Evolutionary conservation across 179 eudicot species (phyloP).

Genomic region (Carnegiea gigantea): DNA sequence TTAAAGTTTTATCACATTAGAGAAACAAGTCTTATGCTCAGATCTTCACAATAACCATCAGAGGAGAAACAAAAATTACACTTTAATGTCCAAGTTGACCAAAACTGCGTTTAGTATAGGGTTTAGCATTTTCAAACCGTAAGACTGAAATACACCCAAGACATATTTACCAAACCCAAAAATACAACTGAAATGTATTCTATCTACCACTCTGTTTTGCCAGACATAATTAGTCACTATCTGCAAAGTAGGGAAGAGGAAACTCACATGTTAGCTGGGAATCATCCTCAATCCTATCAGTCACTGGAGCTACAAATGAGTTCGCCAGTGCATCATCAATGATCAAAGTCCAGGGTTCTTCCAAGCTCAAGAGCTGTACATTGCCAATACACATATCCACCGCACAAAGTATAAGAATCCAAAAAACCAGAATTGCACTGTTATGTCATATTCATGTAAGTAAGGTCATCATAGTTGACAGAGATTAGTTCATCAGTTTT

Average conservation of each 20-base stretch:
- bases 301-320: constrained; percentile 83
- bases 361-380: constrained; percentile 68
- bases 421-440: not conserved
- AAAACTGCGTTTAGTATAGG: too few relatives aligned
- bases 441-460: not conserved
- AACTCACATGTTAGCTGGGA: constrained; percentile 72
- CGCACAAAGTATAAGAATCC: not conserved
- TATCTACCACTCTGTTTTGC: not conserved
- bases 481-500: not conserved
- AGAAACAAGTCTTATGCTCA: too few relatives aligned
- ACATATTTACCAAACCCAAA: not conserved
- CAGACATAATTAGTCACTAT: not conserved
- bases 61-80: not conserved
- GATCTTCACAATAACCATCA: not conserved
- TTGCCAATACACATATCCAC: constrained; percentile 14
- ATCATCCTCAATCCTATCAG: constrained; percentile 75
- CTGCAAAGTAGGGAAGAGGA: constrained; percentile 5
- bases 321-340: constrained; percentile 90
- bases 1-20: too few relatives aligned
- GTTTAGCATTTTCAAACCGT: not conserved
- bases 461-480: not conserved
- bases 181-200: not conserved
- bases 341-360: constrained; percentile 85
- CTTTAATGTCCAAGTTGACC: not conserved
- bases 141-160: not conserved